Percentiles rank a stretch among this genome's conserved stretches.
Evolutionary conservation across 2,329 filamentous ascomycete species (phyloP).

Genomic region (Acarospora socialis): DNA sequence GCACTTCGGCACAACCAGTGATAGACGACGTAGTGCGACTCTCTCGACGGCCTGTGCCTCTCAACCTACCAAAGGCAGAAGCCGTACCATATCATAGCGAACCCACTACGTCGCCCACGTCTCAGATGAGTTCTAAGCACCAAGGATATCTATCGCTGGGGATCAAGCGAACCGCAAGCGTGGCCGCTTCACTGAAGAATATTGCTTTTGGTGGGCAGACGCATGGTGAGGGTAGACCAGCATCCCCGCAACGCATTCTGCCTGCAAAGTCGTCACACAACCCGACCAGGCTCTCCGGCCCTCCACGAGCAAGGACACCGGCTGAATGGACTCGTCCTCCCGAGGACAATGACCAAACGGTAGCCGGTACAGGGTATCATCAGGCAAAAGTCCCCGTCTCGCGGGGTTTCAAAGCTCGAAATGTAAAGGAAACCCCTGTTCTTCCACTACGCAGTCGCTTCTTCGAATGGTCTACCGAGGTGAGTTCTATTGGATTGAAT

Average conservation of each 20-base stretch:
- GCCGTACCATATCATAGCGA: conserved; percentile 23
- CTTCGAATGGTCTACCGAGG: conserved; percentile 85
- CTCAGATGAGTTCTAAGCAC: conserved; percentile 35
- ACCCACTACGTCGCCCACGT: conserved; percentile 32
- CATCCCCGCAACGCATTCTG: conserved; percentile 18
- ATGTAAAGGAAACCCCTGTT: conserved; percentile 41
- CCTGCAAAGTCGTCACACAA: conserved; percentile 17
- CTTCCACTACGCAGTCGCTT: conserved; percentile 74
- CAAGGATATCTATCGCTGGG: conserved; percentile 48
- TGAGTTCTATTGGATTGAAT: conserved; percentile 17
- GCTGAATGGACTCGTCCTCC: conserved; percentile 51
- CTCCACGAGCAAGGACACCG: conserved; percentile 26
- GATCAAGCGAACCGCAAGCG: conserved; percentile 48
- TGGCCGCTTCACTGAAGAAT: conserved; percentile 49
- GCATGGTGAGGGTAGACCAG: conserved; percentile 20
- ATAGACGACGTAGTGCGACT: conserved; percentile 53
- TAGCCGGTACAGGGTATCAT: conserved; percentile 56
- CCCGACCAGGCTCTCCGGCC: conserved; percentile 21
- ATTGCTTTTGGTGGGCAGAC: conserved; percentile 38
- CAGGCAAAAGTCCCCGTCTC: conserved; percentile 66
- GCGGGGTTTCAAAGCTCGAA: conserved; percentile 53
- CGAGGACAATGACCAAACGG: conserved; percentile 57
- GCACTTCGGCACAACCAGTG: conserved; percentile 51
- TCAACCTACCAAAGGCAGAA: too few species aligned
- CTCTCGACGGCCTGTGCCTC: conserved; percentile 35